phyloP scores from a whole-genome alignment of 129 eudicot species.

The Flaveria trinervia region DNA sequence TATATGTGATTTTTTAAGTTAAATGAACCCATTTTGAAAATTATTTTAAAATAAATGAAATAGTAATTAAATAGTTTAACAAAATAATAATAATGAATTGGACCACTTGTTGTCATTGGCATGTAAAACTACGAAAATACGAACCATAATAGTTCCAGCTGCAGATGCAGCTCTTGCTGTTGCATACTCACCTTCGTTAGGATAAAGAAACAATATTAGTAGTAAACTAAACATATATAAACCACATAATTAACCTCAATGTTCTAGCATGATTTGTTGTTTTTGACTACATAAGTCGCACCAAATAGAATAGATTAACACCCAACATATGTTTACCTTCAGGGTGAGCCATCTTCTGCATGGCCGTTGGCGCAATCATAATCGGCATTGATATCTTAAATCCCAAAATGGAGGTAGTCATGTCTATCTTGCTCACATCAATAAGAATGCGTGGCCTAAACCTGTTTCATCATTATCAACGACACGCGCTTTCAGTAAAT shows the following conservation, averaged over 20 bases:
- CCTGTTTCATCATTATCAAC: conserved; percentile 42
- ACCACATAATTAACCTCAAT: neutral
- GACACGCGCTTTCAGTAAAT: neutral
- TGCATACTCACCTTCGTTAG: conserved; percentile 41
- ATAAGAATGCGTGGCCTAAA: conserved; percentile 91
- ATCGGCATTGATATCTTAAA: conserved; percentile 89
- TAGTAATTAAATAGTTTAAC: neutral
- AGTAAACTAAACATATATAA: neutral
- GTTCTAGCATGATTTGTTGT: neutral
- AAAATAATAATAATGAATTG: neutral
- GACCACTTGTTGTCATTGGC: neutral
- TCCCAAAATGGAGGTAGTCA: conserved; percentile 83
- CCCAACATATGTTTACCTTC: conserved; percentile 50
- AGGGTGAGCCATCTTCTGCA: conserved; percentile 98
- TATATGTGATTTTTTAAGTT: neutral
- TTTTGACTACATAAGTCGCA: neutral
- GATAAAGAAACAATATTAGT: conserved; percentile 6
- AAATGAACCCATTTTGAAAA: neutral
- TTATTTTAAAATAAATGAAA: neutral
- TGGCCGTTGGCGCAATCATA: conserved; percentile 91
- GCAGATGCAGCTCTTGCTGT: conserved; percentile 48
- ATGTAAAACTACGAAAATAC: conserved; percentile 14
- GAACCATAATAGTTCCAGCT: conserved; percentile 44
- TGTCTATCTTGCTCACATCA: conserved; percentile 89
- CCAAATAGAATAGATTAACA: neutral